These are phyloP conservation scores for Jaapia argillacea DNA, from an alignment of 768 basidiomycete genomes.

Conservation along the genomic window DNA sequence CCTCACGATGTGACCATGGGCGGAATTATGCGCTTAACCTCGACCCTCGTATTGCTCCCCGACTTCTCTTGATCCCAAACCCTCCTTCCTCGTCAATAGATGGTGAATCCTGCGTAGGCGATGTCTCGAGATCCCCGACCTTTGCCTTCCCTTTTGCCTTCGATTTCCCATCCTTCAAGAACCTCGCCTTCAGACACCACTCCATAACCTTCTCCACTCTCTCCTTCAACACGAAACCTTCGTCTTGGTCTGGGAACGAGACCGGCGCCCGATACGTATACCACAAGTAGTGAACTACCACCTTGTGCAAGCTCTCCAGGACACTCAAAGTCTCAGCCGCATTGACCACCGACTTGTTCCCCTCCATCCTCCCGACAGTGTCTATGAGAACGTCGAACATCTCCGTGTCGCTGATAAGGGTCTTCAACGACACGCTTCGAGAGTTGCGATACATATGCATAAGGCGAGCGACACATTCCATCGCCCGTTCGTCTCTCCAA, in stretches of 20 bases:
- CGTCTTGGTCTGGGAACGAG: slow-evolving; percentile 47
- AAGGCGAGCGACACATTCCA: slow-evolving; percentile 27
- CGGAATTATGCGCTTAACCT: no score
- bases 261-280: slow-evolving; percentile 60
- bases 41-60: no score
- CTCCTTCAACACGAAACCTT: slow-evolving; percentile 43
- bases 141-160: background rate
- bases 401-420: slow-evolving; percentile 23
- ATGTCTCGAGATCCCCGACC: no score
- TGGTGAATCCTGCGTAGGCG: no score
- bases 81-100: no score
- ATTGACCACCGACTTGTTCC: slow-evolving; percentile 3
- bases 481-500: slow-evolving; percentile 31
- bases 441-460: slow-evolving; percentile 30
- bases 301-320: slow-evolving; percentile 72
- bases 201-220: slow-evolving; percentile 62
- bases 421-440: slow-evolving; percentile 32
- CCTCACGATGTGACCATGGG: no score
- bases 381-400: slow-evolving; percentile 31
- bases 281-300: slow-evolving; percentile 79
- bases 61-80: no score
- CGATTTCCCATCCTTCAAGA: slow-evolving; percentile 8
- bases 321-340: slow-evolving; percentile 7
- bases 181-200: slow-evolving; percentile 40
- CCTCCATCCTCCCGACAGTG: slow-evolving; percentile 27